phyloP scores from a whole-genome alignment of 306 rosid species.

The Leucaena leucocephala region DNA sequence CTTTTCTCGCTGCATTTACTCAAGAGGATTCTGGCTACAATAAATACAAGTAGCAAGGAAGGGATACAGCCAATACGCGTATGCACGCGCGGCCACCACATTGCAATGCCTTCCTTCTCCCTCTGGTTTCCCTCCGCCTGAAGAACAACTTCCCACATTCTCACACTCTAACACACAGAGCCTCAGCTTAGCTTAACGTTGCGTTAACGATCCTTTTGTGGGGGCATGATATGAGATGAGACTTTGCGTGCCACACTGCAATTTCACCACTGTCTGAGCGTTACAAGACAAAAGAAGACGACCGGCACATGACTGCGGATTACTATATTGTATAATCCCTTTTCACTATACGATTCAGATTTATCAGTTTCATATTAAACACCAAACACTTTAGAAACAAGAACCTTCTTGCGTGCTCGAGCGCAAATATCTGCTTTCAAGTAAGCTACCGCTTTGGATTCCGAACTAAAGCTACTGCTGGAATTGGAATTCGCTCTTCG shows the following conservation, averaged over 20 bases:
- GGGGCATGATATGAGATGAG: not conserved
- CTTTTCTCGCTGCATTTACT: not conserved
- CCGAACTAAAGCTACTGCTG: constrained; percentile 16
- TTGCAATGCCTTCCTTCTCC: constrained; percentile 7
- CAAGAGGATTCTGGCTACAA: not conserved
- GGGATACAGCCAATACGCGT: constrained; percentile 26
- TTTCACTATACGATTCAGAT: constrained; percentile 7
- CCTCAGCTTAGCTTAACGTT: constrained; percentile 24
- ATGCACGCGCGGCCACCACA: constrained; percentile 25
- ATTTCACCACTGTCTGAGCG: constrained; percentile 22
- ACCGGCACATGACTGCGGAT: constrained; percentile 40
- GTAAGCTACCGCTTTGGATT: constrained; percentile 23
- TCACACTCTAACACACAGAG: not conserved
- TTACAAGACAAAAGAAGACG: constrained; percentile 38
- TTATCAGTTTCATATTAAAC: not conserved
- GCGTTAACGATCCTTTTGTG: constrained; percentile 36
- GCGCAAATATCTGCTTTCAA: constrained; percentile 39
- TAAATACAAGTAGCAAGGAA: not conserved
- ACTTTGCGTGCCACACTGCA: constrained; percentile 17
- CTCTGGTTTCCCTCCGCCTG: not conserved
- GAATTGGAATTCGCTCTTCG: not conserved
- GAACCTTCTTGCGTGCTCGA: constrained; percentile 25
- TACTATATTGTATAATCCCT: constrained; percentile 12
- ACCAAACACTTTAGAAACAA: not conserved
- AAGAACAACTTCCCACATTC: not conserved